Evolutionary conservation across 1,284 basidiomycete species (phyloP).

Genomic region (Apiotrichum porosum): DNA sequence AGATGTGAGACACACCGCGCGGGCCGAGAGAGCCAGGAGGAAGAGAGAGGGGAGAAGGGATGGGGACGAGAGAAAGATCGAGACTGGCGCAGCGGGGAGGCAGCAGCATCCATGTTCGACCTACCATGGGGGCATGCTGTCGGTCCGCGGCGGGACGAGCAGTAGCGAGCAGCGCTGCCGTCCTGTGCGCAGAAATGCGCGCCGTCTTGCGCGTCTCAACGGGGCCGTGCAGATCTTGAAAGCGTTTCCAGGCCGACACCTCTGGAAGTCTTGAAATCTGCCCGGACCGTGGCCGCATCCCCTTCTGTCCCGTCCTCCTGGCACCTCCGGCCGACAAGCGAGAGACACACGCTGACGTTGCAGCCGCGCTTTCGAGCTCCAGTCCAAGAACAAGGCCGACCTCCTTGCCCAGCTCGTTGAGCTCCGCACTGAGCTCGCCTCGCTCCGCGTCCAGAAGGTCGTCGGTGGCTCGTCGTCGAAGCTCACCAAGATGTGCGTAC

Average conservation of each 20-base stretch:
- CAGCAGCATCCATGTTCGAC: not conserved
- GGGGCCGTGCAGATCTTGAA: no score
- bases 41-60: not conserved
- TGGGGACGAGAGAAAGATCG: not conserved
- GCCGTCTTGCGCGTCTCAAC: no score
- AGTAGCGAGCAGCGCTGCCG: no score
- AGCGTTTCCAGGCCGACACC: no score
- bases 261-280: no score
- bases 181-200: no score
- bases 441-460: slow-evolving; percentile 95
- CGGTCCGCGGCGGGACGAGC: not conserved
- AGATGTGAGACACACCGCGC: slow-evolving; percentile 52
- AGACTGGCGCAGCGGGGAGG: not conserved
- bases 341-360: no score
- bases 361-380: slow-evolving; percentile 90
- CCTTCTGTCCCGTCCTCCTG: no score
- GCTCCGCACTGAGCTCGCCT: slow-evolving; percentile 91
- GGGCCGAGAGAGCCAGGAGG: no score
- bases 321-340: no score
- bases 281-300: no score
- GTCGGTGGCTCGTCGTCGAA: slow-evolving; percentile 93
- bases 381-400: slow-evolving; percentile 98
- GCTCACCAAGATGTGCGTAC: slow-evolving; percentile 90
- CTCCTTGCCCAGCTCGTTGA: slow-evolving; percentile 90
- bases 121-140: not conserved